These are phyloP conservation scores for Cystobasidiaceae sp. DNA, from an alignment of 1,284 basidiomycete species.

Conservation along the genomic window DNA sequence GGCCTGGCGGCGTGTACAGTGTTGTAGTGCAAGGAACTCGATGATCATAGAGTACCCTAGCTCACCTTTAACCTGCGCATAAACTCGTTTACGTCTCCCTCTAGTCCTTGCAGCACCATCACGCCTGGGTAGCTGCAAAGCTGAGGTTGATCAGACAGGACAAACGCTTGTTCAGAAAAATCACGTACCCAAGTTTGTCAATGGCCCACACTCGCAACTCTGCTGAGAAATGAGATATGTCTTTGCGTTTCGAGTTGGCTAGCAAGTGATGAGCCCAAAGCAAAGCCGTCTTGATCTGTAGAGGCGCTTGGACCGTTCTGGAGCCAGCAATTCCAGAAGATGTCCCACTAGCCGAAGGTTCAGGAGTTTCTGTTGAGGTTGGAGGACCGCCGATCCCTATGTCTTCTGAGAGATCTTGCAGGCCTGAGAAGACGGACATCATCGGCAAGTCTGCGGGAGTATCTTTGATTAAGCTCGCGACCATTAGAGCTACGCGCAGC, in stretches of 20 bases:
- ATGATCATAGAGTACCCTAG: neutral
- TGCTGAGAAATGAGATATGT: slow-evolving; percentile 17
- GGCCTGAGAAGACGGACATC: no score
- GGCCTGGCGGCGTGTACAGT: neutral
- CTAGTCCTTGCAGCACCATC: slow-evolving; percentile 17
- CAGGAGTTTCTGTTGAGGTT: no score
- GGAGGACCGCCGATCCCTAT: no score
- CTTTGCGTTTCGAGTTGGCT: slow-evolving; percentile 29
- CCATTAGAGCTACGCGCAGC: no score
- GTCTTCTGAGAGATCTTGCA: no score
- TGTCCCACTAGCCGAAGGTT: no score
- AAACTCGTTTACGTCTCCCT: slow-evolving; percentile 28
- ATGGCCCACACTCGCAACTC: slow-evolving; percentile 27
- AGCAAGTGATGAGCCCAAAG: slow-evolving; percentile 30
- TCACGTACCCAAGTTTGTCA: slow-evolving; percentile 13
- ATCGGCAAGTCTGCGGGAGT: no score
- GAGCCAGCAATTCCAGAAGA: no score
- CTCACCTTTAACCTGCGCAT: slow-evolving; percentile 25
- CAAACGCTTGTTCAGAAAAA: neutral
- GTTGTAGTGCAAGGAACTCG: neutral
- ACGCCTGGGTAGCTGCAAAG: slow-evolving; percentile 32
- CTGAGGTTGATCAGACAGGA: no score
- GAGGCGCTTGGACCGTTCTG: neutral
- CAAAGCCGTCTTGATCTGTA: slow-evolving; percentile 8
- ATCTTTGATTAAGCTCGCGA: no score